These are phyloP conservation scores for Arachnopeziza araneosa DNA, from an alignment of 2,329 filamentous ascomycete genomes.

Conservation along the genomic window DNA sequence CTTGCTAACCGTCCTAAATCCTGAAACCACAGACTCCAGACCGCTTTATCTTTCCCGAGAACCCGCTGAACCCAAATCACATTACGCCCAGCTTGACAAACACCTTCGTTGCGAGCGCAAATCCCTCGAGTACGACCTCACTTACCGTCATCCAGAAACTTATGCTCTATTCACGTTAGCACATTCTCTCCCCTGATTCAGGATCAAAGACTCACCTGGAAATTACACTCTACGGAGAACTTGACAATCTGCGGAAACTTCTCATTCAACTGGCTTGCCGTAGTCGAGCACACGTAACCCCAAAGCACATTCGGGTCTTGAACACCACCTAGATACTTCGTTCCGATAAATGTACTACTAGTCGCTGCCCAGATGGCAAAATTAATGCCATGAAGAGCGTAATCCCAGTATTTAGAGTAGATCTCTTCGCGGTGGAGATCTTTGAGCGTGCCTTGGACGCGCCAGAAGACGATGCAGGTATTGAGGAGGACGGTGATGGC, in stretches of 20 bases:
- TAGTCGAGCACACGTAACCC: conserved; percentile 1
- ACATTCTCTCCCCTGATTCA: not conserved
- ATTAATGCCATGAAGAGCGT: not conserved
- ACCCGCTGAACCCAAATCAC: not conserved
- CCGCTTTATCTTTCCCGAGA: not conserved
- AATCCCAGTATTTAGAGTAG: conserved; percentile 1
- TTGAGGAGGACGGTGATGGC: conserved; percentile 2
- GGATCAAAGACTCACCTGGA: not conserved
- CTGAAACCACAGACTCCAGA: too few relatives aligned
- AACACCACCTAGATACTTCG: not conserved
- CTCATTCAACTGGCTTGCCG: not conserved
- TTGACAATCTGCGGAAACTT: not conserved
- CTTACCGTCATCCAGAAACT: conserved; percentile 1
- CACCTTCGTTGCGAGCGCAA: not conserved
- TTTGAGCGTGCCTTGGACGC: not conserved
- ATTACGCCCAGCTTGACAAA: not conserved
- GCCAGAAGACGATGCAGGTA: not conserved
- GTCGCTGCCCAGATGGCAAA: not conserved
- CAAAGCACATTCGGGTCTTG: conserved; percentile 3
- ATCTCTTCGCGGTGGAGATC: not conserved
- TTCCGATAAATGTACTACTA: not conserved
- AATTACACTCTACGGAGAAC: conserved; percentile 1
- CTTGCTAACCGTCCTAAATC: too few relatives aligned
- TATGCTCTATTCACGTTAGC: not conserved
- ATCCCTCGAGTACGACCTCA: not conserved